These are phyloP conservation scores for Vigna radiata DNA, from an alignment of 306 rosid genomes.

Conservation along the genomic window DNA sequence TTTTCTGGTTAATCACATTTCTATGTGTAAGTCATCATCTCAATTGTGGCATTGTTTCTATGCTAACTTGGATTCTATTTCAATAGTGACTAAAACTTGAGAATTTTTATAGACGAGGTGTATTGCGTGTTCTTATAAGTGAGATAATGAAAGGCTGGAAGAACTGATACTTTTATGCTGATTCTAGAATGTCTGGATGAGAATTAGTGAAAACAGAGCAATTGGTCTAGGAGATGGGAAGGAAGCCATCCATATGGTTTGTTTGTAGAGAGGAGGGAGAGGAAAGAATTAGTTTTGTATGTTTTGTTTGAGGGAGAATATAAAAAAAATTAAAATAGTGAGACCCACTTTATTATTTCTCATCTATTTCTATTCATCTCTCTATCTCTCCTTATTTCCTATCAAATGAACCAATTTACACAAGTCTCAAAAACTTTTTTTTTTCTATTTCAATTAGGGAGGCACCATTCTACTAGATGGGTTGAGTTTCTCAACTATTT, in stretches of 20 bases:
- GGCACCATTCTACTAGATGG: neutral
- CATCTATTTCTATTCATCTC: no score
- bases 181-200: neutral
- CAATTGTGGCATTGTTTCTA: constrained; percentile 4
- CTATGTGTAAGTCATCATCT: neutral
- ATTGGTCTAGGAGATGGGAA: neutral
- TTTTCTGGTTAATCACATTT: constrained; percentile 10
- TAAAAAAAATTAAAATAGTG: no score
- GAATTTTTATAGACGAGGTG: neutral
- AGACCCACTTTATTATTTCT: no score
- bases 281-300: no score
- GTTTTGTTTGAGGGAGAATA: no score
- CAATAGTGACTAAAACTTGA: neutral
- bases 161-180: neutral
- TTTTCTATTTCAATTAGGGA: neutral
- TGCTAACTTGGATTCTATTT: neutral
- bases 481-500: neutral
- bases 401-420: no score
- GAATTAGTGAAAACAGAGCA: neutral
- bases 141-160: neutral
- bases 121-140: neutral
- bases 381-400: no score
- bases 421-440: no score
- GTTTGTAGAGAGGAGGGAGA: no score
- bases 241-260: no score